Evolutionary conservation across 208 protist genomes (phyloP).

Genomic region (Acanthamoeba quina): DNA sequence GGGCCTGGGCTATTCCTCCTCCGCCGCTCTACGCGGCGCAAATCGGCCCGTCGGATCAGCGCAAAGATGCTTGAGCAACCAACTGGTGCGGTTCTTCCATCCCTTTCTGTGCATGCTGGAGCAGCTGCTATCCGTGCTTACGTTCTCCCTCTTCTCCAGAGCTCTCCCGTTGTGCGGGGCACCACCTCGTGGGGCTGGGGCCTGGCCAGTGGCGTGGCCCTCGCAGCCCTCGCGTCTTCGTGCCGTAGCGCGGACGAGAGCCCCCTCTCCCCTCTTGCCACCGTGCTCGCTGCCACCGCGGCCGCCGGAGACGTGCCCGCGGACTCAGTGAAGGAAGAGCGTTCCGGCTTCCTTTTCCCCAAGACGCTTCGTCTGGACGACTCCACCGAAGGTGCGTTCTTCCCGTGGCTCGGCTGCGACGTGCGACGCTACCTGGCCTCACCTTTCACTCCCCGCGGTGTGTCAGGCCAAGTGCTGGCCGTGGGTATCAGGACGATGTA

Average conservation of each 20-base stretch:
- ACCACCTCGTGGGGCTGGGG: neutral
- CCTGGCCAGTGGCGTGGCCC: neutral
- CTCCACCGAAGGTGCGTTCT: neutral
- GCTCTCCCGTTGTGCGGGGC: neutral
- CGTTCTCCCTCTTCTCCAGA: neutral
- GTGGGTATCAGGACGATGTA: constrained; percentile 58
- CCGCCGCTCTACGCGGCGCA: neutral
- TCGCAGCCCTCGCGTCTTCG: neutral
- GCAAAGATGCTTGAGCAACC: neutral
- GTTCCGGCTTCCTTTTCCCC: constrained; percentile 44
- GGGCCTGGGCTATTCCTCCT: neutral
- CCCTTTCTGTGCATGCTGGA: no score
- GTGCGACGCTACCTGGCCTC: neutral
- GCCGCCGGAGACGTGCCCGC: neutral
- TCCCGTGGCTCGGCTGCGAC: neutral
- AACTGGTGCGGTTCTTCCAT: neutral
- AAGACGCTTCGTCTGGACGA: constrained; percentile 22
- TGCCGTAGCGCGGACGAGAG: neutral
- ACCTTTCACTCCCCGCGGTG: neutral
- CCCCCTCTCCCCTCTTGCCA: neutral
- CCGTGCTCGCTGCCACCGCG: neutral
- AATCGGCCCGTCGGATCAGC: neutral
- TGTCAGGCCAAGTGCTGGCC: constrained; percentile 12
- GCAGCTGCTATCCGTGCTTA: neutral
- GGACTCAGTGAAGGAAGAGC: constrained; percentile 24